These are phyloP conservation scores for Phytophthora podocarpi DNA, from an alignment of 352 stramenopile species.

Conservation along the genomic window DNA sequence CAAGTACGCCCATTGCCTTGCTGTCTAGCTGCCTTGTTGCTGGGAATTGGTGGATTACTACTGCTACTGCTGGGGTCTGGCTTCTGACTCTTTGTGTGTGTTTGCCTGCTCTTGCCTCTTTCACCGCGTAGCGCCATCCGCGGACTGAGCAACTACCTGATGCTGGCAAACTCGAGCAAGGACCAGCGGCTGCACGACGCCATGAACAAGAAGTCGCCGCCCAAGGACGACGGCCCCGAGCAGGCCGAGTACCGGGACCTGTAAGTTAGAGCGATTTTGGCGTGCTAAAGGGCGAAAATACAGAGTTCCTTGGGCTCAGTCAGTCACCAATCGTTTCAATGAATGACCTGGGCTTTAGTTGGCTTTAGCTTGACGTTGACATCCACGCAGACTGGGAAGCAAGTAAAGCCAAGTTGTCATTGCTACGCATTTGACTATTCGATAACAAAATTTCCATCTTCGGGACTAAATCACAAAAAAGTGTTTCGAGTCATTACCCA, in stretches of 20 bases:
- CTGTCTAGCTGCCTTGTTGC: not conserved
- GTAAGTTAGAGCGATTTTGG: conserved; percentile 33
- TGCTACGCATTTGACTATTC: no score
- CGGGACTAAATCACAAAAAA: no score
- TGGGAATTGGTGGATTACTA: no score
- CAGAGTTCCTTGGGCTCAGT: not conserved
- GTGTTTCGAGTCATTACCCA: not conserved
- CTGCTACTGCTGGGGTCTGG: not conserved
- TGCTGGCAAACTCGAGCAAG: conserved; percentile 90
- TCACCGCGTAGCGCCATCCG: conserved; percentile 60
- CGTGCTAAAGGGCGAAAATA: conserved; percentile 1
- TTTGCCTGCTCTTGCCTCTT: conserved; percentile 3
- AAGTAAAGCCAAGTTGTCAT: no score
- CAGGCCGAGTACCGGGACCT: conserved; percentile 85
- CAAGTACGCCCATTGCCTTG: conserved; percentile 56
- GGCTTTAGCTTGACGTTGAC: no score
- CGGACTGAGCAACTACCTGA: conserved; percentile 87
- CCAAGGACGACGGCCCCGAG: conserved; percentile 41
- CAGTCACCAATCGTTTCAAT: no score
- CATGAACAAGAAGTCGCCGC: conserved; percentile 67
- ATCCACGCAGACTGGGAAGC: no score
- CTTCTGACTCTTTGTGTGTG: not conserved
- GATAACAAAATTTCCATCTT: no score
- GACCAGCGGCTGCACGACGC: conserved; percentile 84
- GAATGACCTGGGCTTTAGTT: no score